A percentile compares a stretch with the other conserved stretches of the same genome.
phyloP scores from a whole-genome alignment of 768 basidiomycete genomes.

The Boletus pseudopeckii region DNA sequence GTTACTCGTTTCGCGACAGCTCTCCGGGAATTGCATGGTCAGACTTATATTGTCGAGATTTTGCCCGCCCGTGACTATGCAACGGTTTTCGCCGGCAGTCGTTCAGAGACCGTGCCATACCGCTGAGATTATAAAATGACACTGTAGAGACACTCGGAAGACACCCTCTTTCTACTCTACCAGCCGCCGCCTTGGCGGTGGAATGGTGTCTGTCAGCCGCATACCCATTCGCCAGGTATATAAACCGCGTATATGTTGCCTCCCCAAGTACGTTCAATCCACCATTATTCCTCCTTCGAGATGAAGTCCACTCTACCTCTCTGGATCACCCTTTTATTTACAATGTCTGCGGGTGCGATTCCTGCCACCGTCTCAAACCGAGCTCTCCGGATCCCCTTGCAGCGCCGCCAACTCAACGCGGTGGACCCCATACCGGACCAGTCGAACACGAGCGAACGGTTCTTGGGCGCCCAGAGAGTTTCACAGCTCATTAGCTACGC shows the following conservation, averaged over 20 bases:
- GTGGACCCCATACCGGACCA: neutral
- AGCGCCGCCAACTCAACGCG: conserved; percentile 3
- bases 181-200: conserved; percentile 1
- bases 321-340: conserved; percentile 1
- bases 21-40: neutral
- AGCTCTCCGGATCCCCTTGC: conserved; percentile 4
- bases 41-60: too few relatives aligned
- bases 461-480: neutral
- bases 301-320: conserved; percentile 7
- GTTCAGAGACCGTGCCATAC: neutral
- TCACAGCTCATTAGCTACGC: conserved; percentile 1
- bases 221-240: neutral
- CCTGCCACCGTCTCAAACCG: conserved; percentile 8
- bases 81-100: neutral
- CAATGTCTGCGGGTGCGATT: neutral
- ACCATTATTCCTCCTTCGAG: neutral
- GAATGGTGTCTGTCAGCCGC: conserved; percentile 15
- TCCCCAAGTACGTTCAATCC: neutral
- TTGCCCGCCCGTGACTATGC: neutral
- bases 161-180: neutral
- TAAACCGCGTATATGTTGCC: neutral
- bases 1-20: neutral
- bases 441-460: neutral
- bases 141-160: neutral
- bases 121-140: neutral